These are phyloP conservation scores for Metarhizium humberi DNA, from an alignment of 2,329 filamentous ascomycete genomes.

Conservation along the genomic window DNA sequence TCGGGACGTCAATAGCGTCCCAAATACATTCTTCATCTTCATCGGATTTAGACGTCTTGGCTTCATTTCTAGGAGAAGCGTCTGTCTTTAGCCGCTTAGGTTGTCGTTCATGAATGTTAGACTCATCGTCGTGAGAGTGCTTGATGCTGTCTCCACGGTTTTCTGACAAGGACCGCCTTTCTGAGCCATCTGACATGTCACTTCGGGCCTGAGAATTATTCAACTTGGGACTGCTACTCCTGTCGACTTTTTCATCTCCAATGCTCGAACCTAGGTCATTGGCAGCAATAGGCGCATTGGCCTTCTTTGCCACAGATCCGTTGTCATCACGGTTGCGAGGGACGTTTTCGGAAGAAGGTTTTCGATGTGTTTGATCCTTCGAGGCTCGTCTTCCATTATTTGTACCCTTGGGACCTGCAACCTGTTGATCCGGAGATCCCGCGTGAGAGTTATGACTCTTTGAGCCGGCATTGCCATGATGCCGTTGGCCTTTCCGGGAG, in stretches of 20 bases:
- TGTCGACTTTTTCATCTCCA: not conserved
- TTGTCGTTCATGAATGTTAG: not conserved
- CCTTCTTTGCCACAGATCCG: not conserved
- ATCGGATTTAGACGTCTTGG: slow-evolving; percentile 19
- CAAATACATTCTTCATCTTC: slow-evolving; percentile 14
- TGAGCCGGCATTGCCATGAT: not conserved
- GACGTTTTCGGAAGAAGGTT: not conserved
- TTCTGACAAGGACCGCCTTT: slow-evolving; percentile 2
- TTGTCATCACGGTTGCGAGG: not conserved
- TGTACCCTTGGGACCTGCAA: not conserved
- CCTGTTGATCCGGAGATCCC: not conserved
- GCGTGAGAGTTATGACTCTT: not conserved
- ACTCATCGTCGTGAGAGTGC: not conserved
- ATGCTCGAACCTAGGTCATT: not conserved
- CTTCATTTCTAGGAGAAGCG: slow-evolving; percentile 6
- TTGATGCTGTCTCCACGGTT: slow-evolving; percentile 1
- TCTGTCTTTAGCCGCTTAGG: slow-evolving; percentile 1
- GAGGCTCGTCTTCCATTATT: not conserved
- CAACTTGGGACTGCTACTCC: not conserved
- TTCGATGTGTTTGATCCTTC: not conserved
- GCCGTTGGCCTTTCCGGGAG: slow-evolving; percentile 1
- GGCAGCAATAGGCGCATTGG: not conserved
- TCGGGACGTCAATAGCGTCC: slow-evolving; percentile 5
- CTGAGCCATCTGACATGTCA: not conserved
- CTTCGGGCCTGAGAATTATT: not conserved